Evolutionary conservation across 2,329 filamentous ascomycete species (phyloP).

Genomic region (Leptographium galeiforme): DNA sequence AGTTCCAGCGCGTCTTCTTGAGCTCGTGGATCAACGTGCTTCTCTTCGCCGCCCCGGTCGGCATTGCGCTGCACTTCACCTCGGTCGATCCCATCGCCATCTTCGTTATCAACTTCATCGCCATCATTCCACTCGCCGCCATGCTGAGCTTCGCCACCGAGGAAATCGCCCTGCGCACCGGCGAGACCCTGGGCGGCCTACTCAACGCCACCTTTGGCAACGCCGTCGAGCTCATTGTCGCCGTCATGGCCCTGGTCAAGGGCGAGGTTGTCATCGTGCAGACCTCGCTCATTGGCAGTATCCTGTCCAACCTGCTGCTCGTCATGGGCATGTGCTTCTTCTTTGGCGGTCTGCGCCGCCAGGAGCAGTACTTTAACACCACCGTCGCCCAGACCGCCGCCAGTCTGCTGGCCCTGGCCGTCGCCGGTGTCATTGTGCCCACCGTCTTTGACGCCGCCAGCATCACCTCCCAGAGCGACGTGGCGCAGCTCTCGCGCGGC

Average conservation of each 20-base stretch:
- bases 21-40: slow-evolving; percentile 81
- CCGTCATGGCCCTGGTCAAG: slow-evolving; percentile 67
- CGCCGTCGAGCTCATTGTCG: slow-evolving; percentile 79
- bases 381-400: slow-evolving; percentile 85
- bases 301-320: slow-evolving; percentile 78
- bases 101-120: slow-evolving; percentile 87
- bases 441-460: slow-evolving; percentile 60
- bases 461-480: slow-evolving; percentile 28
- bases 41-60: slow-evolving; percentile 63
- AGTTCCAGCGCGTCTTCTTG: slow-evolving; percentile 62
- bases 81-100: slow-evolving; percentile 45
- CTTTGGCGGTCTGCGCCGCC: slow-evolving; percentile 63
- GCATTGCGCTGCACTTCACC: slow-evolving; percentile 54
- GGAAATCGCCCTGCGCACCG: slow-evolving; percentile 68
- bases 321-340: slow-evolving; percentile 92
- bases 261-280: slow-evolving; percentile 74
- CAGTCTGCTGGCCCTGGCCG: slow-evolving; percentile 64
- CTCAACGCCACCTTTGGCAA: slow-evolving; percentile 87
- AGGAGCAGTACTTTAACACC: slow-evolving; percentile 81
- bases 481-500: slow-evolving; percentile 55
- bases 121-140: slow-evolving; percentile 75
- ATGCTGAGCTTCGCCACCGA: slow-evolving; percentile 78
- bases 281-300: slow-evolving; percentile 82
- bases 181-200: slow-evolving; percentile 77
- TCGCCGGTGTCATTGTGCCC: slow-evolving; percentile 75